These are phyloP conservation scores for Schizosaccharomyces versatilis DNA, from an alignment of 1,139 yeast species.

Conservation along the genomic window DNA sequence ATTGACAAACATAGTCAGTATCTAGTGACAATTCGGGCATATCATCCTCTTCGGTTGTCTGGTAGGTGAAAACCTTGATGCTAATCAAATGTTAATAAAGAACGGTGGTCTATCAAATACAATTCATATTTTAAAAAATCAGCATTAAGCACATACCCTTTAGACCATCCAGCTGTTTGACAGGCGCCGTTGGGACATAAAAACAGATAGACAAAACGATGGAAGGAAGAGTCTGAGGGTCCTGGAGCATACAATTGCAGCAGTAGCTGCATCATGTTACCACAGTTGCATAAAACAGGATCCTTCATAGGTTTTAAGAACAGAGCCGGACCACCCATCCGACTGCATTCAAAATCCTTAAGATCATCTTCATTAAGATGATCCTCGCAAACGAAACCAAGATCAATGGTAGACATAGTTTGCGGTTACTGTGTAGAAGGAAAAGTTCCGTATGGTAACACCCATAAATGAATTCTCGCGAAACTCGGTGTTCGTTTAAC, in stretches of 20 bases:
- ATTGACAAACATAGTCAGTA: background rate
- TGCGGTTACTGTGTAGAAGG: background rate
- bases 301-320: background rate
- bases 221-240: background rate
- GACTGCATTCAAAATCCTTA: background rate
- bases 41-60: slow-evolving; percentile 1
- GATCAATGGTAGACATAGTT: background rate
- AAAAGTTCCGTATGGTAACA: too few relatives aligned
- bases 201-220: background rate
- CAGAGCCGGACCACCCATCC: slow-evolving; percentile 8
- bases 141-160: background rate
- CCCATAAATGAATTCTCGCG: too few relatives aligned
- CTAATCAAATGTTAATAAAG: background rate
- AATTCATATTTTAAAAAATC: background rate
- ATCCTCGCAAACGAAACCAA: background rate
- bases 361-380: background rate
- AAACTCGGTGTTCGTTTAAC: too few relatives aligned
- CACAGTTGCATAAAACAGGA: background rate
- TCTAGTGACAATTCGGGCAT: background rate
- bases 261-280: slow-evolving; percentile 3
- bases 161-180: background rate
- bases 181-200: background rate
- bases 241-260: slow-evolving; percentile 8
- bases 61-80: slow-evolving; percentile 1
- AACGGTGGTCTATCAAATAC: background rate